Evolutionary conservation across 768 basidiomycete genomes (phyloP), one percentile per base, ranked within the genome.

Genomic region (Russula ochroleuca): DNA sequence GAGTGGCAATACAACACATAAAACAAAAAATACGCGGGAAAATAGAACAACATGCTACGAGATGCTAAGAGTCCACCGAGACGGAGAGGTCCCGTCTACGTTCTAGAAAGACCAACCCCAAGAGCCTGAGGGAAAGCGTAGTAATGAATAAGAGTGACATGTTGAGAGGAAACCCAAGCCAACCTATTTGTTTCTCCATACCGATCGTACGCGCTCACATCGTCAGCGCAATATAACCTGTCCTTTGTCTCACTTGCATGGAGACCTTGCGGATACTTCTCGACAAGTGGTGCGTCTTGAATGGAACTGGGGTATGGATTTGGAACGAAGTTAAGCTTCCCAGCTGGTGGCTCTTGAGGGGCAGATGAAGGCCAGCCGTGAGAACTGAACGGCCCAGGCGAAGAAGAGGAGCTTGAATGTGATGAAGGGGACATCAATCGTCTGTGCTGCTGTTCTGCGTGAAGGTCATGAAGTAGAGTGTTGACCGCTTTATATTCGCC

Each of bases 171-270:
- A 48, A 41, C 55, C 25, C 2, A 49, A n/a, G 62, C 69, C n/a
- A 49, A 86, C 89, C 77, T 86, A 72, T 90, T 91, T 0, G 77
- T 77, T 58, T 80, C 79, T 70, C 85, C 86, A 62, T 91, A 91
- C 15, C 78, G 80, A 63, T 85, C 79, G 61, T 43, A 71, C 61
- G 60, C 62, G 43, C 21, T 57, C 54, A 49, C 61, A 33, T 50
- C 65, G 53, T 61, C 47, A 40, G 54, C 52, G 52, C 61, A 6
- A 62, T 33, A 50, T 59, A 33, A 10, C 28, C 31, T 15, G 37
- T 55, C 9, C 50, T 57, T 50, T 49, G 49, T 7, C 14, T 38
- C 43, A 33, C 48, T 60, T 48, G 60, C 17, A 43, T 33, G 23
- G 41, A 23, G 28, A 25, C 31, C 49, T 13, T 49, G 54, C 11